Evolutionary conservation across 2,329 filamentous ascomycete genomes (phyloP), one percentile per base, ranked within the genome.

Genomic region (Anisogramma anomala): DNA sequence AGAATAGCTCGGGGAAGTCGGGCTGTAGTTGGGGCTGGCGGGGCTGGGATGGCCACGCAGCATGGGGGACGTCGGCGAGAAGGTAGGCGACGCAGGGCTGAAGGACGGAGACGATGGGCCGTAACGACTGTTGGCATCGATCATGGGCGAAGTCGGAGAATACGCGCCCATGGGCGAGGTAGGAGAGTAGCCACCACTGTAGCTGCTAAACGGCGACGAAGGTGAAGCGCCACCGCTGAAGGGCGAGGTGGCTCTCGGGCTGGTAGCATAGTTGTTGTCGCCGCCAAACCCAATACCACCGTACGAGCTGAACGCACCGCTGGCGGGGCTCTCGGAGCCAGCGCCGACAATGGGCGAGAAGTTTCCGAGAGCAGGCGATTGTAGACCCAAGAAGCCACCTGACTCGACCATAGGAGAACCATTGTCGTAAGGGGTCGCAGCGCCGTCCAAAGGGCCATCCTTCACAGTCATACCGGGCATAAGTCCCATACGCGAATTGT

Each of bases 401-500:
- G 74, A 77, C 53, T 87, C 82, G 6, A 72, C 74, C 63, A 88
- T 80, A 4, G 84, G 84, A 36, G 84, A 89, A 32, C 83, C 82
- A 18, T 79, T 82, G 57, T 96, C 91, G 62, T 98, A 98, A 1
- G 93, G 93, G 7, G 91, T 98, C 31, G 87, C 85, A 41, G 86
- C 85, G 51, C 91, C 91, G 46, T 84, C 83, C 34, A 82, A 71
- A 46, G 81, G 78, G 43, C 74, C 73, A 44, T 79, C 82, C 66
- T 87, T 88, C 51, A 80, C 72, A 11, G 81, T 79, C 62, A 89
- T 80, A 39, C 82, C 82, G 41, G 81, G 78, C 74, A 86, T 85
- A 35, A 88, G 74, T 53, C 82, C 84, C 67, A 82, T 85, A 58
- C 84, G 79, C 32, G 84, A 84, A 60, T 94, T 94, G 63, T 94